These are phyloP conservation scores for Exidia glandulosa DNA, from an alignment of 768 basidiomycete species.

Conservation along the genomic window DNA sequence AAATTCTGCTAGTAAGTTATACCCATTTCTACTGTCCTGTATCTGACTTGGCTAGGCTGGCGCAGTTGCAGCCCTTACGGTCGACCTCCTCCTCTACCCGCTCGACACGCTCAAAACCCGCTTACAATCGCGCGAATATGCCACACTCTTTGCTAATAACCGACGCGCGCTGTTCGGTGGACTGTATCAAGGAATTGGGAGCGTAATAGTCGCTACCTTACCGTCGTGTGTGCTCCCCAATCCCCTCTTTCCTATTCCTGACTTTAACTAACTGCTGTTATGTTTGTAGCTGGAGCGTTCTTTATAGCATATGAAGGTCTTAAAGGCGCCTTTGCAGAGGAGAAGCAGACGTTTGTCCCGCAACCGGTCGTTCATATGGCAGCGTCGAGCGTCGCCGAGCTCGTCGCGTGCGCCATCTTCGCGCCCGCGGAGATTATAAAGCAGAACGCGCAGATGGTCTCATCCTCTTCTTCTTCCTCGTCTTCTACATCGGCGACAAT, in stretches of 20 bases:
- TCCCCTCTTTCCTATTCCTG: not conserved
- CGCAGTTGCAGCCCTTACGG: conserved; percentile 25
- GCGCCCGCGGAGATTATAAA: not conserved
- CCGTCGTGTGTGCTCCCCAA: not conserved
- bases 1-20: not conserved
- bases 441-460: not conserved
- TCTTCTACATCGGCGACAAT: not conserved
- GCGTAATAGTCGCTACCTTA: conserved; percentile 59
- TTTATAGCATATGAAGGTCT: not conserved
- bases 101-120: conserved; percentile 96
- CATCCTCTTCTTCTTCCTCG: not conserved
- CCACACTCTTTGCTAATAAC: not conserved
- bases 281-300: not conserved
- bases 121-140: conserved; percentile 60
- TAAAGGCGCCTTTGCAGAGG: not conserved
- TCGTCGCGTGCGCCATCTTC: not conserved
- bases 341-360: not conserved
- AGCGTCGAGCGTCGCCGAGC: not conserved
- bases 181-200: conserved; percentile 88
- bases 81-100: conserved; percentile 93
- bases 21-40: not conserved
- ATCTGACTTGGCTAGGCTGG: not conserved
- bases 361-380: not conserved
- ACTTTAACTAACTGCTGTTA: not conserved
- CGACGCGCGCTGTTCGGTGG: conserved; percentile 42